Base-by-base conservation (phyloP, 306 rosid genomes). In the Fragaria ananassa region DNA sequence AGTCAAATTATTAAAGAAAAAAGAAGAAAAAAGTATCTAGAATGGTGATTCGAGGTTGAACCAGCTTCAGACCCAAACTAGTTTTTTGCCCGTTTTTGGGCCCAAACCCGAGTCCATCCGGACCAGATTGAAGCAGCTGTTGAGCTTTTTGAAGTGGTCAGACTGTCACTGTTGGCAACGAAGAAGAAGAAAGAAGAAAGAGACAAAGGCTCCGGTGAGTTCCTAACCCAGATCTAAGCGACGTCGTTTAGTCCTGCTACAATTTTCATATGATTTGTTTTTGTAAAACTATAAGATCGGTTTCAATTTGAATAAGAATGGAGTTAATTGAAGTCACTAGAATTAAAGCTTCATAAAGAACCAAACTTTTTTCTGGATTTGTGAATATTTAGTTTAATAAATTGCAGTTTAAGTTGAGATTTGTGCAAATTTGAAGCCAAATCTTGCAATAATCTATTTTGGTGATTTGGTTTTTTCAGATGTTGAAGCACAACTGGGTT, bases 401-500 rank as follows among this genome's bases (percentile, higher is more conserved):
- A 29, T 61, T 61, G 41, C 5, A 2, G 3, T 66, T 19, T 3
- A 10, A 39, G 49, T 66, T 39, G 23, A 3, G 46, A 19, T 19
- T 19, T 3, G 0, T 63, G 25, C 27, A 58, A 10, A 58, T 58
- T 5, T 60, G 6, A n/a, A 53, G 37, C 19, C 68, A 25, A 60
- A 57, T 58, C 68, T 56, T 41, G 68, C 12, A 15, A 18, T n/a
- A 10, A 8, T 56, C 41, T 41, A 51, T 15, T 8, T 21, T 54
- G 19, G 25, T 64, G 15, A 74, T 60, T 65, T 21, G 31, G 1
- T 21, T 0, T 60, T 51, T 74, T 68, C 88, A 93, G 93, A 93
- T 91, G 96, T 31, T 85, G 47, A 80, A 70, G 84, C 81, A 79
- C 15, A 80, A 51, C 68, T 72, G 72, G 69, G 72, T 84, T 78